These are phyloP conservation scores for Trichosanthes cucumerina DNA, from an alignment of 306 rosid genomes.

Conservation along the genomic window DNA sequence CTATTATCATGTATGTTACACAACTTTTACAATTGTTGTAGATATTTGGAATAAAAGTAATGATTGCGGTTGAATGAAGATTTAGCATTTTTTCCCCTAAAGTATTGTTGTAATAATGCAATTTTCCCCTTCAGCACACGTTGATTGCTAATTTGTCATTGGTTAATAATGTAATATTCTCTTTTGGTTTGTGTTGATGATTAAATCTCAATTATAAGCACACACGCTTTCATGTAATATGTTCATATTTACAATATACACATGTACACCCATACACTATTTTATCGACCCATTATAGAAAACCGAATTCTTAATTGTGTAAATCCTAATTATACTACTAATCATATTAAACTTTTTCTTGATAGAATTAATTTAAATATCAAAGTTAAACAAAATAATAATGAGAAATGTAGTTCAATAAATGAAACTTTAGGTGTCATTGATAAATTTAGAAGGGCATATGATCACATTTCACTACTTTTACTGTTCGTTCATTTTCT, in stretches of 20 bases:
- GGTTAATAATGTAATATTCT: not conserved
- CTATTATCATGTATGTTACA: not conserved
- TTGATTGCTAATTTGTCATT: not conserved
- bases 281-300: not conserved
- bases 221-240: not conserved
- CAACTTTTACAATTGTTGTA: not conserved
- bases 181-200: not conserved
- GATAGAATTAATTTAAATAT: not conserved
- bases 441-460: not conserved
- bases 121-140: not conserved
- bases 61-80: not conserved
- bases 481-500: not conserved
- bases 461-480: not conserved
- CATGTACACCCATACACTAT: not conserved
- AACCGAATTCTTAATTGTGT: not conserved
- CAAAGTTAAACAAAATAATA: not conserved
- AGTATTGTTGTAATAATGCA: not conserved
- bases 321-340: not conserved
- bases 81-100: not conserved
- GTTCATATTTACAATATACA: not conserved
- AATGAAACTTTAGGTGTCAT: not conserved
- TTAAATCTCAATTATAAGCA: not conserved
- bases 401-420: not conserved
- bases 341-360: not conserved
- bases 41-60: not conserved